Percentiles rank a stretch among this genome's conserved stretches.
Evolutionary conservation across 176 grass and related monocot genomes (phyloP).

Genomic region (Hyparrhenia diplandra): DNA sequence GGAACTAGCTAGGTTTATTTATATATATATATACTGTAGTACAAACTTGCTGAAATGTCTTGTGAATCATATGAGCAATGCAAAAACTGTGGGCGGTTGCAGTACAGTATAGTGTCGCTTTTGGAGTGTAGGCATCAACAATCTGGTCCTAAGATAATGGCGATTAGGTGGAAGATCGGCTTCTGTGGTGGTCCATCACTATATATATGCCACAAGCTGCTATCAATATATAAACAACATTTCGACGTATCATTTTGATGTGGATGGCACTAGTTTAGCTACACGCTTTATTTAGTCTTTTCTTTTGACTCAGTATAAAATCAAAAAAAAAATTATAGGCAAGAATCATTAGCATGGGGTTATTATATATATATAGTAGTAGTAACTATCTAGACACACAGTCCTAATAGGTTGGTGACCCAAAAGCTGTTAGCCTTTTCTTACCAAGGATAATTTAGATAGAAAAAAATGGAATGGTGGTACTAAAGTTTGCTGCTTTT

Average conservation of each 20-base stretch:
- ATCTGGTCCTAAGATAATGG: conserved; percentile 24
- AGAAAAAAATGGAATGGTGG: too few species aligned
- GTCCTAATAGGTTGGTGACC: background rate
- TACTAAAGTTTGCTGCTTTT: too few species aligned
- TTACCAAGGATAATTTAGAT: too few species aligned
- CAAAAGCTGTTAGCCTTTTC: conserved; percentile 4
- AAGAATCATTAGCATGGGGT: background rate
- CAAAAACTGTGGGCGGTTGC: conserved; percentile 9
- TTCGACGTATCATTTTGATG: conserved; percentile 20
- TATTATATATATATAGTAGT: background rate
- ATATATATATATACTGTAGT: background rate
- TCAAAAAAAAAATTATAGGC: background rate
- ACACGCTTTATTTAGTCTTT: background rate
- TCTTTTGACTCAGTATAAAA: background rate
- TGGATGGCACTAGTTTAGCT: background rate
- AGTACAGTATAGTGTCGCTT: background rate
- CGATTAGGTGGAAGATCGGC: conserved; percentile 24
- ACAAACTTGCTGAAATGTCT: background rate
- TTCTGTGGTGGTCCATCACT: conserved; percentile 20
- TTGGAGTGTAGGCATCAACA: background rate
- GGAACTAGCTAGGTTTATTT: background rate
- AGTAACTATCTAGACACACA: background rate
- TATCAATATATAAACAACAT: conserved; percentile 7
- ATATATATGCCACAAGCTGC: background rate
- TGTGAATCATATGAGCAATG: background rate